A percentile compares a stretch with the other conserved stretches of the same genome.
Conservation (phyloP, 1,284 basidiomycete genomes). For the Cryptococcus sp. region DNA sequence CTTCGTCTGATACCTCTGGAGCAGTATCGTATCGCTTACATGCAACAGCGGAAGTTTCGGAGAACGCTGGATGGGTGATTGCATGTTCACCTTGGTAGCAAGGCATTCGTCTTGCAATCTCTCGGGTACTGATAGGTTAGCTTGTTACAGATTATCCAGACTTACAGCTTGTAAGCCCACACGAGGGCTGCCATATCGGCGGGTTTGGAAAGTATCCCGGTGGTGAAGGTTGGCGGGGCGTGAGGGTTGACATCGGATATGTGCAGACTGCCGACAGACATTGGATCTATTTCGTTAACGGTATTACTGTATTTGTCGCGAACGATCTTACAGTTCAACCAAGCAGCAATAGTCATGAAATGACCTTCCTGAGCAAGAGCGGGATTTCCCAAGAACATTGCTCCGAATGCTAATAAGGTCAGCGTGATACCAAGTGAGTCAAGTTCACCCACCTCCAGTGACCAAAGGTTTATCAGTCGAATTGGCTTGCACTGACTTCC, state of each 20-base stretch:
- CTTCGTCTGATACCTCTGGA: constrained; percentile 50
- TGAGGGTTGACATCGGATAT: constrained; percentile 23
- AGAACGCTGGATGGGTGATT: constrained; percentile 53
- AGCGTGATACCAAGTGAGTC: neutral
- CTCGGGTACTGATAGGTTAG: constrained; percentile 29
- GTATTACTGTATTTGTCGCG: neutral
- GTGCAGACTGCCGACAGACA: constrained; percentile 24
- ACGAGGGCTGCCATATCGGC: constrained; percentile 56
- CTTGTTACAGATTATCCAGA: neutral
- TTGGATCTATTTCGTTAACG: constrained; percentile 12
- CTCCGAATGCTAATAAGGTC: neutral
- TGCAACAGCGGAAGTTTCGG: constrained; percentile 51
- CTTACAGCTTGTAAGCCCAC: constrained; percentile 57
- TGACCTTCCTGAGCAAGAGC: constrained; percentile 6
- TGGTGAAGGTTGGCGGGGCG: constrained; percentile 18
- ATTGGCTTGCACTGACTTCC: no score
- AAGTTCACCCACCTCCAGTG: neutral
- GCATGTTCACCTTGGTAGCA: constrained; percentile 57
- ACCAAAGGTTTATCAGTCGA: no score
- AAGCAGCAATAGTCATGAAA: constrained; percentile 16
- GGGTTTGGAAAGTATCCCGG: constrained; percentile 21
- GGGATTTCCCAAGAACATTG: neutral
- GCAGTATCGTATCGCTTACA: constrained; percentile 39
- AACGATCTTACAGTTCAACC: constrained; percentile 12
- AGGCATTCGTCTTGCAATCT: constrained; percentile 58